Evolutionary conservation across 768 basidiomycete species (phyloP).

Genomic region (Termitomyces sp.): DNA sequence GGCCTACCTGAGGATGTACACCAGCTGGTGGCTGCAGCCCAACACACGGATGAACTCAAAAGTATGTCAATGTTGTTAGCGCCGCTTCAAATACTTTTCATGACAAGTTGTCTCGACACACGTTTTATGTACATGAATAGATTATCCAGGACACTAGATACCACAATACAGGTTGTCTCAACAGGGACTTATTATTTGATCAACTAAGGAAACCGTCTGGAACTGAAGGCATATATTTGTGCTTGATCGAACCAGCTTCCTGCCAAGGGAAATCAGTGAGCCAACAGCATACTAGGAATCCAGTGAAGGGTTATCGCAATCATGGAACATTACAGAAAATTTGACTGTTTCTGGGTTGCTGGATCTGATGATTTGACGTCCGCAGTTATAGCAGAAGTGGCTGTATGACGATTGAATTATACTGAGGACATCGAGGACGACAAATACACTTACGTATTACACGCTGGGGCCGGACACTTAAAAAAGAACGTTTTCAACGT

Average conservation of each 20-base stretch:
- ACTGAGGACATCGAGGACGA: neutral
- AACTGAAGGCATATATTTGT: neutral
- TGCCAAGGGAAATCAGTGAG: too few relatives aligned
- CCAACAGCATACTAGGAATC: too few relatives aligned
- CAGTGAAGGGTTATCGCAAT: neutral
- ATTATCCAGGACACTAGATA: neutral
- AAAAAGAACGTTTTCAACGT: neutral
- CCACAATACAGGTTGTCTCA: neutral
- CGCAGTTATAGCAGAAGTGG: slow-evolving; percentile 53
- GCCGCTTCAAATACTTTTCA: neutral
- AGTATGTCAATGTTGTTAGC: neutral
- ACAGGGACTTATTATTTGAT: neutral
- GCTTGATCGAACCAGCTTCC: neutral
- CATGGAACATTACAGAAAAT: neutral
- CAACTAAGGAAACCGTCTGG: neutral
- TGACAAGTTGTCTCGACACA: neutral
- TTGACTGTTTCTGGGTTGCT: neutral
- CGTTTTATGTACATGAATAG: neutral
- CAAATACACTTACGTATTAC: slow-evolving; percentile 35
- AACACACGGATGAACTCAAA: too few relatives aligned
- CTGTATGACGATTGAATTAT: slow-evolving; percentile 8
- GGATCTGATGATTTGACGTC: slow-evolving; percentile 34
- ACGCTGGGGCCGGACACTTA: slow-evolving; percentile 51
- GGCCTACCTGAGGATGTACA: neutral
- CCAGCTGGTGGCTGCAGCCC: too few relatives aligned